Evolutionary conservation across 1,139 yeast genomes (phyloP), one percentile per base, ranked within the genome.

Genomic region (Kodamaea fungicola): DNA sequence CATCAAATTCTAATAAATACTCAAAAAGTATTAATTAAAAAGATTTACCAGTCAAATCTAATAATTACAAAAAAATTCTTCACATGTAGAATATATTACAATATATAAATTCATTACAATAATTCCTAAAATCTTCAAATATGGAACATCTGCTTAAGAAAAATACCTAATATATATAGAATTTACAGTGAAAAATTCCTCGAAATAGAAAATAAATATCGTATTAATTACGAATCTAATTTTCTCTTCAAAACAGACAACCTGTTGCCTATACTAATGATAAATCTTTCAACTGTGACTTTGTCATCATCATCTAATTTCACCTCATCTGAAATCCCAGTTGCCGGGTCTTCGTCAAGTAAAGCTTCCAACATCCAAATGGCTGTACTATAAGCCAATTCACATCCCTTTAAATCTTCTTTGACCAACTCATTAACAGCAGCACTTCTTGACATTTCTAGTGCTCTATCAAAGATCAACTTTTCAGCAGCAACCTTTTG

Each of bases 301-400:
- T 68, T 68, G 55, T 90, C 96, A 34, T 83, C 88, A 7, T 64
- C 71, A 52, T 85, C 94, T 43, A 89, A 64, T 38, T 61, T 65
- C 12, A 44, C 45, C 7, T 43, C 43, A 22, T 30, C 25, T 10
- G 57, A 59, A 16, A 59, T 60, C 8, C 10, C 31, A 9, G 30
- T 16, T 62, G 59, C 8, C 51, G 34, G 8, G 42, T 76, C 81
- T 37, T 72, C 78, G 44, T 83, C 89, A 34, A 89, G 62, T 30
- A 90, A 65, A 1, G 96, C 88, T 55, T 88, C 95, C 51, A 92
- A 65, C 96, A 92, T 87, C 97, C 97, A 90, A 40, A 90, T 77
- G 0, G 96, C 84, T 0, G 96, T 86, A 7, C 95, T 87, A 57
- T 92, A 92, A 3, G 92, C 85, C 45, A 85, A 62, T 59, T 89